Base-by-base conservation (phyloP, 1,284 basidiomycete species). In the Sutorius eximius region DNA sequence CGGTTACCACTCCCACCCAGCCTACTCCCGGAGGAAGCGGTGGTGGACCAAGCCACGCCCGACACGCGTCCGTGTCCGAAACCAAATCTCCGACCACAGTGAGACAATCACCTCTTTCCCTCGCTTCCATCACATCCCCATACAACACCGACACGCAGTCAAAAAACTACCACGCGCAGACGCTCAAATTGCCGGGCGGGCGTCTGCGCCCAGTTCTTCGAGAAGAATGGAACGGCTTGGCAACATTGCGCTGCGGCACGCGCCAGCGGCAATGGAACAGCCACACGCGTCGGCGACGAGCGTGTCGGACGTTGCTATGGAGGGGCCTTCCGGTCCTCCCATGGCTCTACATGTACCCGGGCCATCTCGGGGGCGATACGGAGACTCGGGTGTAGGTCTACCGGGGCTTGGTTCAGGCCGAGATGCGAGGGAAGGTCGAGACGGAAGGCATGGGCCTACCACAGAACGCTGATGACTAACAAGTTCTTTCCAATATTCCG, bases 101-200 rank as follows among this genome's bases (percentile, higher is more conserved):
- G 18, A 67, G 69, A 38, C 69, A 72, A 46, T 70, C 70, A 7
- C 69, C 68, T 0, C 61, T 71, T 36, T 63, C 71, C 36, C 56
- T 70, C 12, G 54, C 70, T 32, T 71, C 68, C 42, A 70, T 70
- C 52, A 70, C 69, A 2, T 64, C 70, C 7, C 68, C 71, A 7
- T 70, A 59, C 58, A 71, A 71, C 55, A 45, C 69, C 45, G 71
- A 72, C 2, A 1, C 55, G 33, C 73, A 75, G 73, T 59, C 79
- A 81, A 81, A 81, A 81, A 81, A 80, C 75, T 77, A 34, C 70
- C 65, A 51, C 73, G 78, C 78, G 78, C 79, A 79, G 79, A 79
- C 74, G 77, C 70, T 67, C 69, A 72, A 64, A 57, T 68, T 61
- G 71, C 77, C 73, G 79, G 77, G 77, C 75, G 75, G 60, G 74